Evolutionary conservation across 192 early-diverging fungal species (phyloP).

Genomic region (Cladochytrium replicatum): DNA sequence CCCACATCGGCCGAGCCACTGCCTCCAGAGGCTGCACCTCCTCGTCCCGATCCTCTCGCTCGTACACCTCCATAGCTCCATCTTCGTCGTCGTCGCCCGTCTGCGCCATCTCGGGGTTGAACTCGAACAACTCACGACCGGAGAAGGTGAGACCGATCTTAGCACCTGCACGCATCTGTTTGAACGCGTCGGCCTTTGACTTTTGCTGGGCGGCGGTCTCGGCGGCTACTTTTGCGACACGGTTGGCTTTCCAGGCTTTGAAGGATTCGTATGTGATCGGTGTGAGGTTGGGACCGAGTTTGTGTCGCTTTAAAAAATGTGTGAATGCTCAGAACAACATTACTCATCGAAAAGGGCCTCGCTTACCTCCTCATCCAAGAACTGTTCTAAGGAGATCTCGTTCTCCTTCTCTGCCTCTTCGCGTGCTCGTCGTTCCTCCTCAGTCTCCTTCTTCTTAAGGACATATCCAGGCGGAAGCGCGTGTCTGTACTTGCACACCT

Average conservation of each 20-base stretch:
- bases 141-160: slow-evolving; percentile 77
- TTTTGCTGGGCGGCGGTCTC: slow-evolving; percentile 57
- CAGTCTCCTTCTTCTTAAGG: slow-evolving; percentile 77
- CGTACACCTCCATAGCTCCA: slow-evolving; percentile 70
- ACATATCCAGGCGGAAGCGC: slow-evolving; percentile 94
- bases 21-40: slow-evolving; percentile 33
- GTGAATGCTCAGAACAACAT: slow-evolving; percentile 3
- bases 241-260: slow-evolving; percentile 84
- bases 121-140: slow-evolving; percentile 94
- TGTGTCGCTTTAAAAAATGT: slow-evolving; percentile 64
- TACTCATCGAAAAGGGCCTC: not conserved
- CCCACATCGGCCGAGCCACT: slow-evolving; percentile 21
- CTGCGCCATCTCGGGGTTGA: slow-evolving; percentile 81
- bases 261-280: slow-evolving; percentile 93
- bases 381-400: slow-evolving; percentile 92
- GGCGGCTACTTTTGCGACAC: slow-evolving; percentile 57
- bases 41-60: slow-evolving; percentile 61
- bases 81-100: slow-evolving; percentile 63
- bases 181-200: slow-evolving; percentile 48
- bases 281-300: slow-evolving; percentile 80
- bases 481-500: slow-evolving; percentile 89
- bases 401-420: slow-evolving; percentile 61
- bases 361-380: slow-evolving; percentile 85
- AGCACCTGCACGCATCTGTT: slow-evolving; percentile 85
- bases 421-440: slow-evolving; percentile 57